phyloP scores from a whole-genome alignment of 768 basidiomycete genomes.

The Serendipita sp. region DNA sequence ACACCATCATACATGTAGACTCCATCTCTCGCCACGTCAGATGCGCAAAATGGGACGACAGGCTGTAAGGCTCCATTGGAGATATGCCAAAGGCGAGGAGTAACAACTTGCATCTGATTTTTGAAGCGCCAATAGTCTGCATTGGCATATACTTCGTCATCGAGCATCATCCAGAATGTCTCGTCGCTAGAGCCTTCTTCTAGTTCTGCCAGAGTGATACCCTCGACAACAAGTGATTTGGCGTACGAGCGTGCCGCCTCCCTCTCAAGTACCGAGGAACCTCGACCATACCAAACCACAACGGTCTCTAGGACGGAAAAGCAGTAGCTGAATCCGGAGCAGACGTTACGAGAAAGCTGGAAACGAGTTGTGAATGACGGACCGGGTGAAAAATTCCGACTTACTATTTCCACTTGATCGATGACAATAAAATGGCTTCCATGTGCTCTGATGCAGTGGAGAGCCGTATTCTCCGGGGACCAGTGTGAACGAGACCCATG shows the following conservation, averaged over 20 bases:
- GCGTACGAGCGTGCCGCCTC: conserved; percentile 48
- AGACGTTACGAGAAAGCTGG: conserved; percentile 35
- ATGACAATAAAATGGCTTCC: conserved; percentile 35
- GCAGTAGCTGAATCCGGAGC: conserved; percentile 76
- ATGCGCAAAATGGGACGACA: conserved; percentile 28
- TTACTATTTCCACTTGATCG: conserved; percentile 58
- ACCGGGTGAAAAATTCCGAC: conserved; percentile 11
- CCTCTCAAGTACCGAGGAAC: conserved; percentile 43
- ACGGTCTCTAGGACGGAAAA: conserved; percentile 48
- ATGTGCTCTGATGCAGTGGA: conserved; percentile 51
- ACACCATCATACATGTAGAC: conserved; percentile 58
- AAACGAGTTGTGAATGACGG: not conserved
- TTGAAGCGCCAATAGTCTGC: conserved; percentile 79
- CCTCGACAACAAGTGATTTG: conserved; percentile 24
- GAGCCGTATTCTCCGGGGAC: conserved; percentile 63
- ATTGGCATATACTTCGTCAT: conserved; percentile 55
- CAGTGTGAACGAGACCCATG: conserved; percentile 65
- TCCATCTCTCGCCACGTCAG: conserved; percentile 21
- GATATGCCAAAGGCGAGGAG: conserved; percentile 47
- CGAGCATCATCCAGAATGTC: conserved; percentile 77
- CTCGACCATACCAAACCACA: conserved; percentile 71
- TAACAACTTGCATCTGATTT: conserved; percentile 20
- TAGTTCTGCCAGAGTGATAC: conserved; percentile 34
- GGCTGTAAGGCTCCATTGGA: conserved; percentile 18
- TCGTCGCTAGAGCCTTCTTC: conserved; percentile 46